A percentile compares a stretch with the other conserved stretches of the same genome.
phyloP scores from a whole-genome alignment of 2,329 filamentous ascomycete species.

The Orbilia javanica region DNA sequence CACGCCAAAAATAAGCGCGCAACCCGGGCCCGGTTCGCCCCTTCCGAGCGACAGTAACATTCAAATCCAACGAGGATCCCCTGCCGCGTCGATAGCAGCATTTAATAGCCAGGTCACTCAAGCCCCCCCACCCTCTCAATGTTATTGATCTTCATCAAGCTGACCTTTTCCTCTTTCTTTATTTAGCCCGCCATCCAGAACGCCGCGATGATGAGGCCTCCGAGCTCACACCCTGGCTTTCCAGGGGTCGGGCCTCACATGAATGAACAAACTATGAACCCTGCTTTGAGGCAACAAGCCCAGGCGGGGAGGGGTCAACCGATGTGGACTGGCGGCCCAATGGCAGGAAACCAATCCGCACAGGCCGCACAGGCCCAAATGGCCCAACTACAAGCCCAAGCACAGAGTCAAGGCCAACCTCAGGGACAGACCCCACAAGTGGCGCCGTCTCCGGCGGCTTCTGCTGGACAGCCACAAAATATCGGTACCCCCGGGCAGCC shows the following conservation, averaged over 20 bases:
- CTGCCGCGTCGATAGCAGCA: conserved; percentile 65
- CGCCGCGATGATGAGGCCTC: conserved; percentile 73
- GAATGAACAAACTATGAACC: conserved; percentile 71
- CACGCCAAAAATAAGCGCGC: conserved; percentile 81
- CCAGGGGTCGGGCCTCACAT: conserved; percentile 72
- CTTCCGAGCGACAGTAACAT: conserved; percentile 78
- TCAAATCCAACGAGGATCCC: conserved; percentile 72
- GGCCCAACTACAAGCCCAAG: conserved; percentile 63
- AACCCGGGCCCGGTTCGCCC: conserved; percentile 82
- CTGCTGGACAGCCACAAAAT: conserved; percentile 62
- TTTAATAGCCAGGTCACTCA: conserved; percentile 67
- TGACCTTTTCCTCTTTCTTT: conserved; percentile 35
- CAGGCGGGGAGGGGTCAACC: conserved; percentile 61
- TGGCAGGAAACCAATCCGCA: conserved; percentile 65
- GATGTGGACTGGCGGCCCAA: conserved; percentile 59
- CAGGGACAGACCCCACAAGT: conserved; percentile 64
- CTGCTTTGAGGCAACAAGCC: conserved; percentile 59
- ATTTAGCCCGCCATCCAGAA: conserved; percentile 68
- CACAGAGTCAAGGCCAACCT: conserved; percentile 66
- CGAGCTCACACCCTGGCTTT: conserved; percentile 76
- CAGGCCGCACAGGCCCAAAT: conserved; percentile 63
- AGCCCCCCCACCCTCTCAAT: conserved; percentile 63
- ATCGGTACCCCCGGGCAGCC: conserved; percentile 69
- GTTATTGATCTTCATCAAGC: conserved; percentile 34
- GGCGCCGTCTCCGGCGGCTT: conserved; percentile 66